Conservation (phyloP, 2,329 filamentous ascomycete species). For the Arthroderma uncinatum region DNA sequence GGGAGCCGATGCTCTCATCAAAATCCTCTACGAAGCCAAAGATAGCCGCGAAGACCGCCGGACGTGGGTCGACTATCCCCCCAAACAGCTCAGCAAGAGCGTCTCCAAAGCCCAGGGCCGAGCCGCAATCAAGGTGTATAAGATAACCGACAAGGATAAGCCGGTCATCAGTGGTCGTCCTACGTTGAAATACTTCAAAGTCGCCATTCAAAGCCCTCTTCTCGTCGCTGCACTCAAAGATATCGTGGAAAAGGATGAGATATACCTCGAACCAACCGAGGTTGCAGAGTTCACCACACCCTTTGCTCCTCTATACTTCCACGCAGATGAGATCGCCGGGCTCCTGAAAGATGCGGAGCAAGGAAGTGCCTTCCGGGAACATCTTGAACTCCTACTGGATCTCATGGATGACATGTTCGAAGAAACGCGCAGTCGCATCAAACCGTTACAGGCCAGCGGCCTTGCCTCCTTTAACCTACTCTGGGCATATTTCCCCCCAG, state of each 20-base stretch:
- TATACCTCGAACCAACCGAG: constrained; percentile 8
- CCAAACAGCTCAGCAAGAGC: neutral
- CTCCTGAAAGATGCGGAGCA: neutral
- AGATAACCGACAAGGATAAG: neutral
- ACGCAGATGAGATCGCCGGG: neutral
- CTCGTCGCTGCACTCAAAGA: constrained; percentile 36
- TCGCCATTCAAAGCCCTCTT: constrained; percentile 36
- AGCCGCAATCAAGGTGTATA: neutral
- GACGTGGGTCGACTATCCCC: neutral
- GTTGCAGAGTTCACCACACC: neutral
- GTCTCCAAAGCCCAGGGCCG: neutral
- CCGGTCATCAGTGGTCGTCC: constrained; percentile 31
- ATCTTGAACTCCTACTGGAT: constrained; percentile 32
- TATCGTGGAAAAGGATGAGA: constrained; percentile 35
- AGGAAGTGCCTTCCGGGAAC: constrained; percentile 23
- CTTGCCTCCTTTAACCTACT: constrained; percentile 35
- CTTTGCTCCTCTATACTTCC: constrained; percentile 6
- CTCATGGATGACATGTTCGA: constrained; percentile 38
- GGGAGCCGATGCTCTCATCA: constrained; percentile 1
- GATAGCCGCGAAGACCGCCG: neutral
- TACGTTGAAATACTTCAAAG: constrained; percentile 31
- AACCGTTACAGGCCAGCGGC: constrained; percentile 27
- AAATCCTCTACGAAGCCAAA: neutral
- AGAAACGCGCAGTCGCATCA: constrained; percentile 29
- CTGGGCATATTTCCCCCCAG: constrained; percentile 38